Evolutionary conservation across 805 yeast species (phyloP).

Genomic region (Cyberlindnera galapagoensis): DNA sequence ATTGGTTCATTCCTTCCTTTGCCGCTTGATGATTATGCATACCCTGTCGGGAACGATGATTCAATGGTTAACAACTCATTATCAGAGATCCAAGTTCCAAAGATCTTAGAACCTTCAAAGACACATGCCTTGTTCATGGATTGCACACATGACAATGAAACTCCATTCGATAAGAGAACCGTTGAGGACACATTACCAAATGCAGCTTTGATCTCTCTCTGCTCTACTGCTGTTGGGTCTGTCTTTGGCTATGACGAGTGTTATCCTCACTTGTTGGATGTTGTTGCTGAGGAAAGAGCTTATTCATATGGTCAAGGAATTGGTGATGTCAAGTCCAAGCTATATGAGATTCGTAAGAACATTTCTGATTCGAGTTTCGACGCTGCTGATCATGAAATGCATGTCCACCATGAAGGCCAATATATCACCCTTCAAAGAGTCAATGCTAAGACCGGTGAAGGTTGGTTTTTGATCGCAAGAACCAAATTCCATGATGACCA

Average conservation of each 20-base stretch:
- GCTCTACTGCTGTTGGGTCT: conserved; percentile 91
- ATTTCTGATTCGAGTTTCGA: conserved; percentile 43
- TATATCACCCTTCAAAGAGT: conserved; percentile 85
- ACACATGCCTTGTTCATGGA: conserved; percentile 97
- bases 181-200: conserved; percentile 92
- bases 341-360: conserved; percentile 51
- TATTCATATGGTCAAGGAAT: conserved; percentile 64
- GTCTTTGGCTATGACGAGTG: conserved; percentile 93
- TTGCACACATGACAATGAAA: conserved; percentile 94
- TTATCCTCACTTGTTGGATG: conserved; percentile 73
- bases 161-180: conserved; percentile 82
- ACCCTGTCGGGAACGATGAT: conserved; percentile 41
- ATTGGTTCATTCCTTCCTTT: conserved; percentile 84
- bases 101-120: conserved; percentile 55
- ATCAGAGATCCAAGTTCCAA: conserved; percentile 66
- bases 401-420: conserved; percentile 90
- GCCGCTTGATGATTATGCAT: conserved; percentile 69
- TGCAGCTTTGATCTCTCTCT: conserved; percentile 89
- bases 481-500: conserved; percentile 52
- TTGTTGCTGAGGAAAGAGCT: conserved; percentile 66
- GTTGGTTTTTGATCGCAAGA: conserved; percentile 84
- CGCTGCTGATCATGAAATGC: conserved; percentile 75
- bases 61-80: conserved; percentile 24
- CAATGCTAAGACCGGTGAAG: conserved; percentile 78
- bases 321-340: conserved; percentile 56